These are phyloP conservation scores for Esteya vermicola DNA, from an alignment of 2,329 filamentous ascomycete species.

Conservation along the genomic window DNA sequence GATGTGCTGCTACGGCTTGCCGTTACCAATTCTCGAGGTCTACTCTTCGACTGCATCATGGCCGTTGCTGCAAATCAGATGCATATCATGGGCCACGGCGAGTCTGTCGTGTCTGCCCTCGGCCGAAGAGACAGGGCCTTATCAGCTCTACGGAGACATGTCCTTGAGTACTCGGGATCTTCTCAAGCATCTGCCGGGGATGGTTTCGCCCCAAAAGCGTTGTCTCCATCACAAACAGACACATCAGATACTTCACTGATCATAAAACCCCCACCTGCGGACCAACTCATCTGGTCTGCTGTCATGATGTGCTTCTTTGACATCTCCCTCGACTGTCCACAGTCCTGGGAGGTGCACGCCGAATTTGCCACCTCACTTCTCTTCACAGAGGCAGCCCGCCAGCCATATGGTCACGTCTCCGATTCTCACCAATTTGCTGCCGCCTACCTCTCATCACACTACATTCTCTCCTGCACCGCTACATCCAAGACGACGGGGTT, in stretches of 20 bases:
- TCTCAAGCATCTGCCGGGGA: too few species aligned
- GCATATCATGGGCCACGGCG: slow-evolving; percentile 1
- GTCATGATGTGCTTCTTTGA: slow-evolving; percentile 6
- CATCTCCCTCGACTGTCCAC: slow-evolving; percentile 1
- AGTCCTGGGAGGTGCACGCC: slow-evolving; percentile 1
- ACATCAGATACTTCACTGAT: too few species aligned
- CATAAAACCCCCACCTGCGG: not conserved
- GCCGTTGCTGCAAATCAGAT: slow-evolving; percentile 15
- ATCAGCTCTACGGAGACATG: not conserved
- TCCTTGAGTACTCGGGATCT: not conserved
- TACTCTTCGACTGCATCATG: slow-evolving; percentile 15
- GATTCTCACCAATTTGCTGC: slow-evolving; percentile 11
- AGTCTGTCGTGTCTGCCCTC: slow-evolving; percentile 1
- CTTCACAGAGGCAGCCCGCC: not conserved
- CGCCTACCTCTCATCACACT: slow-evolving; percentile 12
- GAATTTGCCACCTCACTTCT: not conserved
- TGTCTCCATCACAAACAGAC: too few species aligned
- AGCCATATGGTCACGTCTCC: not conserved
- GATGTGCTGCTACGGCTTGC: slow-evolving; percentile 1
- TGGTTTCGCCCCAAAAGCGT: too few species aligned
- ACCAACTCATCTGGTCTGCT: slow-evolving; percentile 3
- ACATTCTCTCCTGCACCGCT: slow-evolving; percentile 9
- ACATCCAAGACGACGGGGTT: too few species aligned
- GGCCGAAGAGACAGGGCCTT: not conserved
- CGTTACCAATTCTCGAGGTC: not conserved